Conservation (phyloP, 1,284 basidiomycete species). For the Cryptococcus sp. region DNA sequence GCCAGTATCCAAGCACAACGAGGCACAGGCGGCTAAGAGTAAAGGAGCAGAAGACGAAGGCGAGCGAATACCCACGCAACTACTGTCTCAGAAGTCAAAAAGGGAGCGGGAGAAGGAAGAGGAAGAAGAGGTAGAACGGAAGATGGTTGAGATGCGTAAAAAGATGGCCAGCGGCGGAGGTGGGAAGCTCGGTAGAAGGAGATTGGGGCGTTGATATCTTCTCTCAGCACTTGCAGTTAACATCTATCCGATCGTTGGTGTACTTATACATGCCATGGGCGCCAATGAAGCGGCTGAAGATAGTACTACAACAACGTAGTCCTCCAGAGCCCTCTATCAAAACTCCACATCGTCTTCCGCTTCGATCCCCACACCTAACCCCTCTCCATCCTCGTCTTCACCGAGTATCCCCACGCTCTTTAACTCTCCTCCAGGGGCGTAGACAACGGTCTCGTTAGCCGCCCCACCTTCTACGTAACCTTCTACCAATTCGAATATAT, state of each 20-base stretch:
- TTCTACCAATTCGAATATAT: conserved; percentile 49
- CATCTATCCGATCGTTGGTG: too few relatives aligned
- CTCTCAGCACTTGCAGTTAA: too few relatives aligned
- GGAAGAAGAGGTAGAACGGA: conserved; percentile 34
- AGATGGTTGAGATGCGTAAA: conserved; percentile 34
- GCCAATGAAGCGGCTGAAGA: too few relatives aligned
- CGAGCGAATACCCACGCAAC: not conserved
- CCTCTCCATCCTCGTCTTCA: conserved; percentile 22
- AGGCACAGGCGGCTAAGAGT: too few relatives aligned
- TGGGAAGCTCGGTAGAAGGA: conserved; percentile 25
- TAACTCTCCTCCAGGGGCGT: conserved; percentile 44
- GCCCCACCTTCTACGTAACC: conserved; percentile 49
- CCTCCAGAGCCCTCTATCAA: too few relatives aligned
- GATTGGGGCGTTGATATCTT: conserved; percentile 14
- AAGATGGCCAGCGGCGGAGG: conserved; percentile 38
- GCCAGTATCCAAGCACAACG: too few relatives aligned
- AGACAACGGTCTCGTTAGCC: conserved; percentile 51
- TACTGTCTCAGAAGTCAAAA: conserved; percentile 27
- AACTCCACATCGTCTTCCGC: too few relatives aligned
- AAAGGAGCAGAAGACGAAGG: not conserved
- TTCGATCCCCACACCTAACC: not conserved
- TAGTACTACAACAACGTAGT: too few relatives aligned
- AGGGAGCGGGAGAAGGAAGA: conserved; percentile 34
- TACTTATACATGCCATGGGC: too few relatives aligned
- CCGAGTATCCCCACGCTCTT: conserved; percentile 44